Conservation (phyloP, 2,329 filamentous ascomycete genomes). For the Paracorniculantispora psalliotae region DNA sequence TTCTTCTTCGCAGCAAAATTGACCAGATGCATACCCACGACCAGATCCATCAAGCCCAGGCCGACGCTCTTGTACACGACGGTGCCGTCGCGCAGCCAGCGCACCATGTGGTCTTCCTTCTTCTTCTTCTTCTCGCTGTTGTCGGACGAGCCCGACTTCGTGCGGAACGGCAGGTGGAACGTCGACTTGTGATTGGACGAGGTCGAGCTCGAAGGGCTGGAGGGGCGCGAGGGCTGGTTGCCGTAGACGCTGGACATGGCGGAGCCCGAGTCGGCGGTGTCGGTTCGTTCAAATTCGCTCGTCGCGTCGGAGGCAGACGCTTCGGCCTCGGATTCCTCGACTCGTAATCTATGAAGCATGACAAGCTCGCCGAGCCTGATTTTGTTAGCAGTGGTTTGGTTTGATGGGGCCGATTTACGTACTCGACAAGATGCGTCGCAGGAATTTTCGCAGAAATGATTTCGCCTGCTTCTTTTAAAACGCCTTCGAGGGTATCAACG, state of each 20-base stretch:
- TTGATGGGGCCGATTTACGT: conserved; percentile 24
- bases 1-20: conserved; percentile 50
- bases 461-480: conserved; percentile 79
- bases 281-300: conserved; percentile 26
- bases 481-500: conserved; percentile 74
- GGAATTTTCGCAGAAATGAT: conserved; percentile 71
- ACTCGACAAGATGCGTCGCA: conserved; percentile 76
- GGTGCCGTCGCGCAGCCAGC: conserved; percentile 57
- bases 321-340: conserved; percentile 36
- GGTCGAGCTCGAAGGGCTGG: conserved; percentile 29
- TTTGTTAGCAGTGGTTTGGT: conserved; percentile 13
- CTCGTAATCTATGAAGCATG: conserved; percentile 47
- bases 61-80: conserved; percentile 67
- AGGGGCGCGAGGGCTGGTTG: conserved; percentile 21
- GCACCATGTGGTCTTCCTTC: conserved; percentile 45
- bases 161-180: conserved; percentile 29
- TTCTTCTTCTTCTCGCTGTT: conserved; percentile 34
- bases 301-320: conserved; percentile 25
- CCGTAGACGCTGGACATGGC: conserved; percentile 39
- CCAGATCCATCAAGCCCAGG: conserved; percentile 61
- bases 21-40: conserved; percentile 55
- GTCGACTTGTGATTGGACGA: conserved; percentile 29
- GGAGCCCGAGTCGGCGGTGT: conserved; percentile 28
- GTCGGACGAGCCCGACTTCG: conserved; percentile 23
- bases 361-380: conserved; percentile 69